Conservation (phyloP, 2,329 filamentous ascomycete species). For the Cladophialophora bantiana region DNA sequence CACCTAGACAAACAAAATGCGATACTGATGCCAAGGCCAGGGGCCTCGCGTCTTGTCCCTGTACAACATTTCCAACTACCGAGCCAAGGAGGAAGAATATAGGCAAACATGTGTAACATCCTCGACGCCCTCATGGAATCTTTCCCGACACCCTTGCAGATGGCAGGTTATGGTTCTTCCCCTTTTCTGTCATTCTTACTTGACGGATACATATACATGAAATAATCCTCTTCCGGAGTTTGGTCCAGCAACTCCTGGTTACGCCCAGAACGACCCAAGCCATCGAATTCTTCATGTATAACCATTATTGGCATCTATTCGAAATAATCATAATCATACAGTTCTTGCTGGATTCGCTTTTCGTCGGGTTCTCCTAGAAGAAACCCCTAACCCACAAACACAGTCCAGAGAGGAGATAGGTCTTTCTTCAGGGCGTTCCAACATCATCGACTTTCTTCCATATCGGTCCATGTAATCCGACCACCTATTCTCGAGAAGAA, state of each 20-base stretch:
- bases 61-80: no score
- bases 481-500: not conserved
- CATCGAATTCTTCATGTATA: not conserved
- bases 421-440: not conserved
- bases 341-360: not conserved
- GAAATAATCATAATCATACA: conserved; percentile 1
- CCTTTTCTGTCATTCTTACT: no score
- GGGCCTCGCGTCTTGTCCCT: no score
- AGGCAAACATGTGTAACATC: no score
- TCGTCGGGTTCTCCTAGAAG: not conserved
- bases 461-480: not conserved
- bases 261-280: not conserved
- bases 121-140: no score
- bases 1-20: no score
- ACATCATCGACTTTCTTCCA: not conserved
- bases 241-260: not conserved
- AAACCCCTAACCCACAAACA: not conserved
- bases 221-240: not conserved
- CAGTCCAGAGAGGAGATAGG: not conserved
- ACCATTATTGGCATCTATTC: not conserved
- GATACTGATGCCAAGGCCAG: no score
- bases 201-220: not conserved
- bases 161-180: no score
- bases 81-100: no score
- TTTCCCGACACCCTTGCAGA: no score